Conservation (phyloP, 2,329 filamentous ascomycete species). For the Paraphaeosphaeria sporulosa region DNA sequence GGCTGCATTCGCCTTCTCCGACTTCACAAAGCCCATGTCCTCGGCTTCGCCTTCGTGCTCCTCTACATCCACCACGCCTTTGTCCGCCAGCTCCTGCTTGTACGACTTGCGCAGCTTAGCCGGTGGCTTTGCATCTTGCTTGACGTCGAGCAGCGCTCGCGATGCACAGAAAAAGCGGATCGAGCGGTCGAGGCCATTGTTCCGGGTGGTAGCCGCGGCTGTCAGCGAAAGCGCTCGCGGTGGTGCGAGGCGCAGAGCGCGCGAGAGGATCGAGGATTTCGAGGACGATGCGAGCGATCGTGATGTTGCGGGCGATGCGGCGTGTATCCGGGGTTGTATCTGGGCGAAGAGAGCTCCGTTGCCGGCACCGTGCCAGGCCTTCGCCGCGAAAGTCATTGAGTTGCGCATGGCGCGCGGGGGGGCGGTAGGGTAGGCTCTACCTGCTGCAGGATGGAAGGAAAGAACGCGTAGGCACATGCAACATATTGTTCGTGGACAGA, state of each 20-base stretch:
- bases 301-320: conserved; percentile 23
- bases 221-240: conserved; percentile 4
- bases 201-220: conserved; percentile 28
- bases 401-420: conserved; percentile 44
- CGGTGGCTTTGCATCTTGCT: conserved; percentile 24
- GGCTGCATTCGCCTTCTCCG: conserved; percentile 85
- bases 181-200: conserved; percentile 36
- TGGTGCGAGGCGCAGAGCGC: neutral
- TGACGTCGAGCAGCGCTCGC: conserved; percentile 34
- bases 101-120: conserved; percentile 42
- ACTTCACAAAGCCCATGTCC: conserved; percentile 71
- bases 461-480: conserved; percentile 25
- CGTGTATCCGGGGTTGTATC: conserved; percentile 37
- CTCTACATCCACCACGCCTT: conserved; percentile 44
- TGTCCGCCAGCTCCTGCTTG: conserved; percentile 49
- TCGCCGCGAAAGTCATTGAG: conserved; percentile 37
- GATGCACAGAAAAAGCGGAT: conserved; percentile 40
- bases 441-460: conserved; percentile 24
- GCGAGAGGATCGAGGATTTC: conserved; percentile 5
- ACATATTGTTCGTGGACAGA: conserved; percentile 31
- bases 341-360: conserved; percentile 45
- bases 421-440: conserved; percentile 29
- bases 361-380: conserved; percentile 45
- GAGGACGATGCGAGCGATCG: conserved; percentile 27
- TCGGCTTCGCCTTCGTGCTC: conserved; percentile 59